Evolutionary conservation across 495 filamentous ascomycete species (phyloP).

Genomic region (Aspergillus carlsbadensis): DNA sequence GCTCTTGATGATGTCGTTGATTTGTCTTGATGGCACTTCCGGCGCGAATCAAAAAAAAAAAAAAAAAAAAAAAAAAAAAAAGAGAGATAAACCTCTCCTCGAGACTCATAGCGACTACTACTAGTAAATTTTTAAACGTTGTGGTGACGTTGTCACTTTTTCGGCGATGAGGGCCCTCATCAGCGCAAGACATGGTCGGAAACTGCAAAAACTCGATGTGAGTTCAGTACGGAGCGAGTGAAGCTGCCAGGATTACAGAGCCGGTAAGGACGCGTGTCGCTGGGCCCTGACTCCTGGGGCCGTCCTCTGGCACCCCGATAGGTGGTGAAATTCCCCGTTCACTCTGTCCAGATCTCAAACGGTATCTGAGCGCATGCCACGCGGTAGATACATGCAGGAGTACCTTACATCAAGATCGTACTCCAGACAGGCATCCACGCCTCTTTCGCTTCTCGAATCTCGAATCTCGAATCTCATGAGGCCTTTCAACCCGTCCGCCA

Average conservation of each 20-base stretch:
- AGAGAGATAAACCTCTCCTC: no score
- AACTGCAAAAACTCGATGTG: background rate
- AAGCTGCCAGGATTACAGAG: conserved; percentile 7
- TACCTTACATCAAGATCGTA: conserved; percentile 11
- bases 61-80: no score
- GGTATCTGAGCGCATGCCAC: conserved; percentile 8
- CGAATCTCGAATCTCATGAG: background rate
- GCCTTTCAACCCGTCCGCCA: background rate
- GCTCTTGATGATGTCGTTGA: conserved; percentile 1
- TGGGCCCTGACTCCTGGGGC: conserved; percentile 4
- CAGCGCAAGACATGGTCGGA: background rate
- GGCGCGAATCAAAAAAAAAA: background rate
- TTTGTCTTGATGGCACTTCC: background rate
- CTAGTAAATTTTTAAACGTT: no score
- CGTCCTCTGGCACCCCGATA: conserved; percentile 11
- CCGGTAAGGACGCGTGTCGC: background rate
- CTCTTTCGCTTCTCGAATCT: background rate
- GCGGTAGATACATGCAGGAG: conserved; percentile 15
- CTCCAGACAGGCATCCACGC: background rate
- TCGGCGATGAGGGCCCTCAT: background rate
- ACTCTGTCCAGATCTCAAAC: background rate
- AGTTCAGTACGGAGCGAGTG: background rate
- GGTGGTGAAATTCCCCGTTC: conserved; percentile 18
- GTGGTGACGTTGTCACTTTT: conserved; percentile 25
- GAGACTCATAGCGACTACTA: no score